Evolutionary conservation across 495 filamentous ascomycete genomes (phyloP).

Genomic region (Neurospora discreta): DNA sequence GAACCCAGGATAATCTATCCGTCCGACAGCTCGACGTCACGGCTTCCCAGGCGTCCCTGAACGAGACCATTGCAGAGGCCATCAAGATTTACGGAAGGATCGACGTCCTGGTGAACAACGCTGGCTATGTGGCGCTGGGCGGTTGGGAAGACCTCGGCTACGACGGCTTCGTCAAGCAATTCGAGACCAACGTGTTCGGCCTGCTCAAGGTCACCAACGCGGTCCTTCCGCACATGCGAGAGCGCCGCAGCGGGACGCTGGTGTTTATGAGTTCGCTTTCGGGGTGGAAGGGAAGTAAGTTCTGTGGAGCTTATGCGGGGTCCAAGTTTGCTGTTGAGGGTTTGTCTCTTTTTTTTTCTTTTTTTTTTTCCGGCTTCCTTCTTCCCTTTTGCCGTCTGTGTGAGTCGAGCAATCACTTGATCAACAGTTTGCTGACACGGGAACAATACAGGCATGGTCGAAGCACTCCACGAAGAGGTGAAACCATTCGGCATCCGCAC

Average conservation of each 20-base stretch:
- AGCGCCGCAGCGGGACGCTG: conserved; percentile 34
- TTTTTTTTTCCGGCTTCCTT: neutral
- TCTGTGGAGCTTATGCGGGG: conserved; percentile 7
- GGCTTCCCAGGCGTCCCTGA: conserved; percentile 26
- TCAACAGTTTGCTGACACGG: neutral
- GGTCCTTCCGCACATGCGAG: conserved; percentile 35
- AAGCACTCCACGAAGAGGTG: conserved; percentile 12
- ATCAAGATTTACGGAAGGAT: conserved; percentile 29
- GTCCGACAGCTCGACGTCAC: conserved; percentile 38
- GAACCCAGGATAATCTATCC: neutral
- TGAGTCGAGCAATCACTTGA: neutral
- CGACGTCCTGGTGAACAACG: conserved; percentile 48
- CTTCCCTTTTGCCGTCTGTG: neutral
- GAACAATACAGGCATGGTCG: conserved; percentile 8
- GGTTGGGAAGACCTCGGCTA: conserved; percentile 28
- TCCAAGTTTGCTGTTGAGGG: conserved; percentile 13
- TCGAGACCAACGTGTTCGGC: conserved; percentile 43
- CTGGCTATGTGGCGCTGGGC: conserved; percentile 36
- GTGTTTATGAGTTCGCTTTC: conserved; percentile 13
- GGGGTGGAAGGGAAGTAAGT: conserved; percentile 6
- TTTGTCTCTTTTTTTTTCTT: neutral
- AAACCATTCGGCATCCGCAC: conserved; percentile 6
- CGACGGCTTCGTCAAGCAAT: conserved; percentile 25
- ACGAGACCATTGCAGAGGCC: conserved; percentile 22
- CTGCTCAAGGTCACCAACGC: conserved; percentile 33